phyloP scores from a whole-genome alignment of 1,284 basidiomycete species.

The Somion occarium region DNA sequence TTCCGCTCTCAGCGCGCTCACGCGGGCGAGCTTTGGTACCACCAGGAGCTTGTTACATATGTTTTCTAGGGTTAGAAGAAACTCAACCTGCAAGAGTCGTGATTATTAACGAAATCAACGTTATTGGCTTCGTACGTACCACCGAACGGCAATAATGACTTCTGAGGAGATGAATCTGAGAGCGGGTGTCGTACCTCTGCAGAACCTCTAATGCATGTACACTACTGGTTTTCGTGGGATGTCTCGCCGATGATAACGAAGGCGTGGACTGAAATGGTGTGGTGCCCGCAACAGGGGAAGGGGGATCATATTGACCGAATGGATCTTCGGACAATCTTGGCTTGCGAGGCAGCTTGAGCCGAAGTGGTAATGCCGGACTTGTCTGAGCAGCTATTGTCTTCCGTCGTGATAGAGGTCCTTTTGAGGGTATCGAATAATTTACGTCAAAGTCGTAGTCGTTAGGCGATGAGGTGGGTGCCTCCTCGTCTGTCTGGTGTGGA shows the following conservation, averaged over 20 bases:
- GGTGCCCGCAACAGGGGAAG: constrained; percentile 28
- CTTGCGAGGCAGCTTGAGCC: constrained; percentile 44
- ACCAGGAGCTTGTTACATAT: constrained; percentile 91
- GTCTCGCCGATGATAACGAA: constrained; percentile 47
- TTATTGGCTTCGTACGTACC: constrained; percentile 38
- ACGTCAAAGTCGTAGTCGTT: background rate
- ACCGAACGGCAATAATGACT: constrained; percentile 91
- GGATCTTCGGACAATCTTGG: constrained; percentile 67
- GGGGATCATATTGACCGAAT: constrained; percentile 59
- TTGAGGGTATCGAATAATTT: constrained; percentile 3
- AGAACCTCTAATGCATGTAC: constrained; percentile 50
- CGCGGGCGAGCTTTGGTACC: constrained; percentile 90
- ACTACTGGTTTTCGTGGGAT: constrained; percentile 39
- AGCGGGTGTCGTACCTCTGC: constrained; percentile 60
- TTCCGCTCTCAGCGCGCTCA: constrained; percentile 93
- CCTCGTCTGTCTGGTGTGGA: background rate
- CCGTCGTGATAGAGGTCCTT: constrained; percentile 31
- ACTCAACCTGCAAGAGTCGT: constrained; percentile 56
- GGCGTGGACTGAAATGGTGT: constrained; percentile 65
- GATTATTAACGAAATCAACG: constrained; percentile 6
- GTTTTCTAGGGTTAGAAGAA: constrained; percentile 85
- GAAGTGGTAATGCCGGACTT: constrained; percentile 62
- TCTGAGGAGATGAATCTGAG: constrained; percentile 74
- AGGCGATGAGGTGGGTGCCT: background rate
- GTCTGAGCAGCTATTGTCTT: constrained; percentile 63